phyloP scores from a whole-genome alignment of 495 filamentous ascomycete species.

The Chlorociboria aeruginascens region DNA sequence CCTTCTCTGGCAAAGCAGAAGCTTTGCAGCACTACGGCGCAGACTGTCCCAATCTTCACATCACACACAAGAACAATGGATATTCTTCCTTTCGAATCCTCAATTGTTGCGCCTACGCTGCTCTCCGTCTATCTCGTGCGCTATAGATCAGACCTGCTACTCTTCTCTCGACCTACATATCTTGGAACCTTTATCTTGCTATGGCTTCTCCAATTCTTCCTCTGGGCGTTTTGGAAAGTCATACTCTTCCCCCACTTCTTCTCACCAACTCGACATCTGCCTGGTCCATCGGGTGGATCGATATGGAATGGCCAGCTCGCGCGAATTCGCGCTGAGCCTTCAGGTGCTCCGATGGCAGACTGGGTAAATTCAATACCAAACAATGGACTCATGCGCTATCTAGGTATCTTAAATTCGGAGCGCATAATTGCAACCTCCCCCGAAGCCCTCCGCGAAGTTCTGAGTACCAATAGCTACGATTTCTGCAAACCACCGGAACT shows the following conservation, averaged over 20 bases:
- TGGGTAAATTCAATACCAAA: slow-evolving; percentile 70
- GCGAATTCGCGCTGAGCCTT: slow-evolving; percentile 42
- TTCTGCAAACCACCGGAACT: slow-evolving; percentile 61
- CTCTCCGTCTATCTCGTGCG: slow-evolving; percentile 7
- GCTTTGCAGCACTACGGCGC: no score
- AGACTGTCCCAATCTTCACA: no score
- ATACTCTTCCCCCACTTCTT: slow-evolving; percentile 61
- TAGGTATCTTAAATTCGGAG: slow-evolving; percentile 56
- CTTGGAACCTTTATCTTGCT: slow-evolving; percentile 16
- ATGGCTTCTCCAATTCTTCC: slow-evolving; percentile 12
- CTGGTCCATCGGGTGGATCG: slow-evolving; percentile 36
- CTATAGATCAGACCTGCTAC: slow-evolving; percentile 8
- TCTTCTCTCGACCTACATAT: slow-evolving; percentile 12
- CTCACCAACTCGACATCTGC: slow-evolving; percentile 58
- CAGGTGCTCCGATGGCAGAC: slow-evolving; percentile 46
- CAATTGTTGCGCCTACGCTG: slow-evolving; percentile 6
- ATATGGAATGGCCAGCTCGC: slow-evolving; percentile 40
- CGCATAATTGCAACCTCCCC: slow-evolving; percentile 53
- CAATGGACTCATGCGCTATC: slow-evolving; percentile 74
- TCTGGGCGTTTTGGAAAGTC: slow-evolving; percentile 33
- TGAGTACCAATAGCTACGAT: slow-evolving; percentile 61
- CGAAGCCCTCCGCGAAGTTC: slow-evolving; percentile 53
- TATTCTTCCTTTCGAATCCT: slow-evolving; percentile 10
- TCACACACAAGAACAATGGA: neutral
- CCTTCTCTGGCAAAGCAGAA: no score